phyloP scores from a whole-genome alignment of 306 rosid species.

The Benincasa hispida region DNA sequence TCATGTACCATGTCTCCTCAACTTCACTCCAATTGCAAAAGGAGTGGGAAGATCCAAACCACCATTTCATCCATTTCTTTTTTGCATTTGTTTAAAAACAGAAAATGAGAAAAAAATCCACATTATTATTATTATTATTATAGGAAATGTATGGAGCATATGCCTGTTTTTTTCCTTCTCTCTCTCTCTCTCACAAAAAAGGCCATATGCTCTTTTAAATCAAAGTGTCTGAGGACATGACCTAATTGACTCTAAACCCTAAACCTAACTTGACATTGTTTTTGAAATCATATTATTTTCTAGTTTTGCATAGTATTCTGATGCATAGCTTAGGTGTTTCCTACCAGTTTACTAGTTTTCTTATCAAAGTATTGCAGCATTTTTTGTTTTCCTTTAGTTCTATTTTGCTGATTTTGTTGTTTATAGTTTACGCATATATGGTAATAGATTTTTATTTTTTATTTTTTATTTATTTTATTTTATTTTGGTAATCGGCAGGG shows the following conservation, averaged over 20 bases:
- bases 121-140: background rate
- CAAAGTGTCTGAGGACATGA: background rate
- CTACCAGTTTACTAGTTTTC: background rate
- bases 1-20: background rate
- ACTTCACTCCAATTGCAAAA: background rate
- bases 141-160: background rate
- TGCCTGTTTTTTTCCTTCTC: background rate
- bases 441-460: too few relatives aligned
- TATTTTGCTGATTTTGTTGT: background rate
- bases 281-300: background rate
- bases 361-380: background rate
- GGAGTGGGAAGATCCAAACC: background rate
- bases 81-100: background rate
- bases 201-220: background rate
- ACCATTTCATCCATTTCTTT: background rate
- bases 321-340: background rate
- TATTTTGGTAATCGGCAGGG: constrained; percentile 42
- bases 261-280: background rate
- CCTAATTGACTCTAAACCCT: background rate
- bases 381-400: background rate
- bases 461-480: too few relatives aligned
- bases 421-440: background rate
- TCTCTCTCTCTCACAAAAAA: background rate
- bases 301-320: background rate
- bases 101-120: background rate